phyloP scores from a whole-genome alignment of 1,284 basidiomycete genomes.

The Farysia itapuensis region DNA sequence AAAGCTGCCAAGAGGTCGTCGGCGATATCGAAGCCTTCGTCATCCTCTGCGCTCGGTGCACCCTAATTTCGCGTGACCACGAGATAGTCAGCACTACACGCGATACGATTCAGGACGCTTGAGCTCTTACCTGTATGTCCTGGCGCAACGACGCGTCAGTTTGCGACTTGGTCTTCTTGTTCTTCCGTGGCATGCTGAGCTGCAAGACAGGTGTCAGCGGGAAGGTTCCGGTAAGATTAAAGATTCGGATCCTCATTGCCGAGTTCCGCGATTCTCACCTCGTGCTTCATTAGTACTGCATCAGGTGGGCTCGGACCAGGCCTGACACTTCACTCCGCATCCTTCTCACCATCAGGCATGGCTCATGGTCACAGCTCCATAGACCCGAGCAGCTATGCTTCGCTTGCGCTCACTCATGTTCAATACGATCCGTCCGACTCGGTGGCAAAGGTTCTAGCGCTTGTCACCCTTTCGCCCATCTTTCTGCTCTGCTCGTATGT shows the following conservation, averaged over 20 bases:
- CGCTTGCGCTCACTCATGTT: slow-evolving; percentile 53
- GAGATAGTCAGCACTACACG: too few species aligned
- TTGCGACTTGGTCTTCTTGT: slow-evolving; percentile 15
- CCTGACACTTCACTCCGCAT: too few species aligned
- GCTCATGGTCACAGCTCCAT: slow-evolving; percentile 29
- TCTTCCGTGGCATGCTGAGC: slow-evolving; percentile 41
- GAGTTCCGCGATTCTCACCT: too few species aligned
- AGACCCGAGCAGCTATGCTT: slow-evolving; percentile 42
- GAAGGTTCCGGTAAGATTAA: too few species aligned
- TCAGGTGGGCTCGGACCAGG: too few species aligned
- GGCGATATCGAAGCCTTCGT: slow-evolving; percentile 44
- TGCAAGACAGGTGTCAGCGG: too few species aligned
- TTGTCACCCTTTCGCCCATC: slow-evolving; percentile 54
- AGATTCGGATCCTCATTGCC: too few species aligned
- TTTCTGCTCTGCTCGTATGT: slow-evolving; percentile 67
- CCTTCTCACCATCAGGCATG: slow-evolving; percentile 7
- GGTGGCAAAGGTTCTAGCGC: slow-evolving; percentile 38
- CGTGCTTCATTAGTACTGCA: too few species aligned
- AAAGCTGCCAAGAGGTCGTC: slow-evolving; percentile 46
- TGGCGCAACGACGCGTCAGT: slow-evolving; percentile 12
- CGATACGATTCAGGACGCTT: too few species aligned
- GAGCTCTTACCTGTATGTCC: slow-evolving; percentile 28
- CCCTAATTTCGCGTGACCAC: too few species aligned
- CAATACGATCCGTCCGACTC: slow-evolving; percentile 49
- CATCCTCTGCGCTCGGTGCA: too few species aligned